A percentile compares a stretch with the other conserved stretches of the same genome.
These are phyloP conservation scores for Penstemon barbatus DNA, from an alignment of 257 asterid genomes.

Conservation along the genomic window DNA sequence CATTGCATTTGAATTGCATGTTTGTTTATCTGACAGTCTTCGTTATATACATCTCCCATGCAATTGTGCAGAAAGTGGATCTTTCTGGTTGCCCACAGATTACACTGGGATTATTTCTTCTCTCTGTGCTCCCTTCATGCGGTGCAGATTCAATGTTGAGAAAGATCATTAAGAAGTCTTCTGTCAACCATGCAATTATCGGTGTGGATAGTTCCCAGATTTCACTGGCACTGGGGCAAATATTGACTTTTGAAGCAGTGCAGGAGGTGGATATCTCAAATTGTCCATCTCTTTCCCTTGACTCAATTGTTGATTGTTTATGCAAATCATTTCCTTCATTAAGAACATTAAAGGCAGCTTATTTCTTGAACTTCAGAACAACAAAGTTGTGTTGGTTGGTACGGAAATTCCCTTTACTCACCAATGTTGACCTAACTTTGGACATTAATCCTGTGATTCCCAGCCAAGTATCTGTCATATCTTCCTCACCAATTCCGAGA, in stretches of 20 bases:
- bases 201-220: conserved; percentile 29
- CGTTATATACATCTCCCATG: conserved; percentile 26
- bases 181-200: conserved; percentile 32
- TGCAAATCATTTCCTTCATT: conserved; percentile 77
- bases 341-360: conserved; percentile 63
- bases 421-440: conserved; percentile 62
- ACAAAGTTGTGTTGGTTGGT: conserved; percentile 50
- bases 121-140: conserved; percentile 51
- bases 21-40: conserved; percentile 25
- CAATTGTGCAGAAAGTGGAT: conserved; percentile 66
- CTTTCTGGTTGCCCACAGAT: conserved; percentile 81
- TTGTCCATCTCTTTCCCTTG: conserved; percentile 68
- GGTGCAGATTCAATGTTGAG: conserved; percentile 35
- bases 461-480: conserved; percentile 45
- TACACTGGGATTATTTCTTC: conserved; percentile 50
- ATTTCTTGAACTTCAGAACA: conserved; percentile 46
- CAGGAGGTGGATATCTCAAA: conserved; percentile 81
- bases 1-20: not conserved
- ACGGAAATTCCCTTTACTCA: conserved; percentile 53
- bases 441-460: conserved; percentile 69
- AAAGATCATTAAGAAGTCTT: conserved; percentile 43
- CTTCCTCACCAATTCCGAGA: conserved; percentile 42
- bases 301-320: conserved; percentile 52
- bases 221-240: conserved; percentile 34
- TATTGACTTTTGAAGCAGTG: conserved; percentile 61